Base-by-base conservation (phyloP, 2,329 filamentous ascomycete species). In the Cercospora sojina region DNA sequence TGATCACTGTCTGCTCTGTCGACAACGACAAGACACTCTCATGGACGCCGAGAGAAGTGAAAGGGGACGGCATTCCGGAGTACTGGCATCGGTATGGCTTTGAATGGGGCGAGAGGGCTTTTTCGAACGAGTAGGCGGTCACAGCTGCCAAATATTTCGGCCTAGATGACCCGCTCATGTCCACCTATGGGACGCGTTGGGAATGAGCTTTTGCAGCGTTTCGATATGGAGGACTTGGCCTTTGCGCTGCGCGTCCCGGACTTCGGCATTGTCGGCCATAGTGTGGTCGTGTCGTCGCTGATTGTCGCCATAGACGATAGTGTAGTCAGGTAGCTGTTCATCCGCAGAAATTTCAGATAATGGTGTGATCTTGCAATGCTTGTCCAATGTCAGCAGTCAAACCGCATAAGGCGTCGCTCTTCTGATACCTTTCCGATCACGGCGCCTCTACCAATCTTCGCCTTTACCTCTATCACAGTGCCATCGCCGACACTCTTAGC, bases 331-430 rank as follows among this genome's bases (percentile, higher is more conserved):
- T 10, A 84, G 65, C 16, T 71, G 71, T n/a, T 80, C 76, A 31
- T 78, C 75, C 7, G 76, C 74, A 6, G 74, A 70, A 0, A 83
- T 71, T 12, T 73, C 68, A 10, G 76, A 77, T 13, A 77, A 69
- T 0, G 81, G 74, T 2, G 78, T 73, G 38, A 84, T 77, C 31
- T 80, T 83, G 72, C 82, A 83, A 53, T 78, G 80, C 80, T 82
- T 59, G 16, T 32, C 13, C 10, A 12, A 41, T 59, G 56, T 68
- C 56, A 66, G 59, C 56, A 38, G 31, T 27, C 47, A 27, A 35
- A 13, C 27, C 29, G 31, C 32, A 47, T 41, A 32, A 56, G 51
- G 23, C 8, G 23, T 69, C 29, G 16, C n/a, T 31, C n/a, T 51
- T 63, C 10, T 35, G 63, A 6, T 72, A 82, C 80, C 79, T 77